Conservation (phyloP, 805 yeast species). For the Candida tibetensis region DNA sequence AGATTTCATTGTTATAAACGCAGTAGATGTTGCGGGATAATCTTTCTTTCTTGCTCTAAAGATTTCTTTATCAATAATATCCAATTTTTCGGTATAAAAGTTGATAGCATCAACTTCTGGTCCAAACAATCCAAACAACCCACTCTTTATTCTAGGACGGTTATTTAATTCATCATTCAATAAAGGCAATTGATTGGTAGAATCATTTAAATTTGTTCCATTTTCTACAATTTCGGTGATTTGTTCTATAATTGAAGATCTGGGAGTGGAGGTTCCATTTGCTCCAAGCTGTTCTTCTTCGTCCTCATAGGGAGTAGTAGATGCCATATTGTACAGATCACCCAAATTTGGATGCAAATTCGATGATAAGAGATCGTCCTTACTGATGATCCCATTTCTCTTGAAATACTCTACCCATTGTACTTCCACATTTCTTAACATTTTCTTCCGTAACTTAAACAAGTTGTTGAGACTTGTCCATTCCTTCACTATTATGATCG, state of each 20-base stretch:
- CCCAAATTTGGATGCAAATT: conserved; percentile 28
- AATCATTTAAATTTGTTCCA: conserved; percentile 8
- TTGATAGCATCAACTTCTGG: conserved; percentile 77
- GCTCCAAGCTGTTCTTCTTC: conserved; percentile 7
- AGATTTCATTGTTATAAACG: conserved; percentile 91
- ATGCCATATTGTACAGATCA: conserved; percentile 23
- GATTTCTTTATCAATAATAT: conserved; percentile 69
- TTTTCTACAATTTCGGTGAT: conserved; percentile 24
- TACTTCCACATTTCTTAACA: conserved; percentile 60
- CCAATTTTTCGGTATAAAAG: conserved; percentile 65
- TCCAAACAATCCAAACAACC: conserved; percentile 64
- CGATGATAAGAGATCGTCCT: conserved; percentile 26
- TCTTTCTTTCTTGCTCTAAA: conserved; percentile 59
- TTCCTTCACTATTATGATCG: conserved; percentile 78
- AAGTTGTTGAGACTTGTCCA: conserved; percentile 75
- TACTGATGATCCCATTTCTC: conserved; percentile 27
- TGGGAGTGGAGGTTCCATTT: conserved; percentile 4
- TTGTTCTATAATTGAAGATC: conserved; percentile 24
- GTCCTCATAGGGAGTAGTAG: conserved; percentile 13
- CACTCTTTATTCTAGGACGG: conserved; percentile 64
- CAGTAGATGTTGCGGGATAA: conserved; percentile 82
- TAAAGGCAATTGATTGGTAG: conserved; percentile 18
- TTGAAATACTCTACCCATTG: conserved; percentile 69
- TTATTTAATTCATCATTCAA: conserved; percentile 25
- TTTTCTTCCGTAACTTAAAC: conserved; percentile 53